These are phyloP conservation scores for Ceratonia siliqua DNA, from an alignment of 306 rosid species.

Conservation along the genomic window DNA sequence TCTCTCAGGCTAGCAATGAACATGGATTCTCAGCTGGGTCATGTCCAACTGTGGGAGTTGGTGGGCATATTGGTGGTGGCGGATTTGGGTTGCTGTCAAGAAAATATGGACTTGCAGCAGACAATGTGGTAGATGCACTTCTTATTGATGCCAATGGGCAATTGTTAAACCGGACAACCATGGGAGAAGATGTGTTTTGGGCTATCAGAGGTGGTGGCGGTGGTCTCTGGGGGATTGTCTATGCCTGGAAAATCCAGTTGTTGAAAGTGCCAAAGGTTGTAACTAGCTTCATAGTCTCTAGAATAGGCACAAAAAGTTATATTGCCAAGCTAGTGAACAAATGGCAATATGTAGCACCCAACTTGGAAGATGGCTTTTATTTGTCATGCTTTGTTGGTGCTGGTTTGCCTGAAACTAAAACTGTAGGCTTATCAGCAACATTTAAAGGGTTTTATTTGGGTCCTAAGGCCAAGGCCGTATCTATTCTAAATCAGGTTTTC, in stretches of 20 bases:
- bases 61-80: slow-evolving; percentile 79
- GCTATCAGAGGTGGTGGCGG: slow-evolving; percentile 90
- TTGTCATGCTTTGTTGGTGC: slow-evolving; percentile 71
- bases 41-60: slow-evolving; percentile 88
- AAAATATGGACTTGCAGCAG: slow-evolving; percentile 76
- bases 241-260: slow-evolving; percentile 74
- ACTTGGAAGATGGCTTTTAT: slow-evolving; percentile 55
- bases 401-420: slow-evolving; percentile 53
- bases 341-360: slow-evolving; percentile 76
- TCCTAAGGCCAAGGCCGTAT: slow-evolving; percentile 36
- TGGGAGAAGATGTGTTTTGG: slow-evolving; percentile 95
- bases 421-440: slow-evolving; percentile 49
- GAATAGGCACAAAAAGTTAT: slow-evolving; percentile 46
- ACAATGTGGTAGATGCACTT: slow-evolving; percentile 67
- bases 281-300: slow-evolving; percentile 51
- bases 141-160: slow-evolving; percentile 58
- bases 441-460: slow-evolving; percentile 65
- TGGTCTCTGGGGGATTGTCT: slow-evolving; percentile 71
- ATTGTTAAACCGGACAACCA: slow-evolving; percentile 45
- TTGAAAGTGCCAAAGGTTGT: slow-evolving; percentile 54
- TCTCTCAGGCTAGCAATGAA: slow-evolving; percentile 50
- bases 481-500: slow-evolving; percentile 42
- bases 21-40: slow-evolving; percentile 83
- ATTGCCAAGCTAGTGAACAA: slow-evolving; percentile 51
- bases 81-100: slow-evolving; percentile 72